phyloP scores from a whole-genome alignment of 805 yeast genomes.

The Candida ascalaphidarum region DNA sequence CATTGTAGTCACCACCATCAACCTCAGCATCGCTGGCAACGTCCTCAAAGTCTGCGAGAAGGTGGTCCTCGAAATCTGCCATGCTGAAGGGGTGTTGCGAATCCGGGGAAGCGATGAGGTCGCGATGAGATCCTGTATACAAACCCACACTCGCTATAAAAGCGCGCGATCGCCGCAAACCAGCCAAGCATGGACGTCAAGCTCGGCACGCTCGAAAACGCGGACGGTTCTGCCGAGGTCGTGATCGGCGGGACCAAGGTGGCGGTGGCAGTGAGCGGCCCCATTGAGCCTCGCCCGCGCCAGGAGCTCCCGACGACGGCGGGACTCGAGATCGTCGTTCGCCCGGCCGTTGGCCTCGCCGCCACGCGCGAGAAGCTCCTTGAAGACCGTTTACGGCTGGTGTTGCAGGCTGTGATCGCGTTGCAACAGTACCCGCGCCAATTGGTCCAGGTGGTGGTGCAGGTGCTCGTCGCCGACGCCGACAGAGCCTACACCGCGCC shows the following conservation, averaged over 20 bases:
- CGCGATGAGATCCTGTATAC: too few species aligned
- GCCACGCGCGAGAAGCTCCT: constrained; percentile 67
- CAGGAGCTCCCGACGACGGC: constrained; percentile 80
- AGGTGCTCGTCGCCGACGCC: constrained; percentile 25
- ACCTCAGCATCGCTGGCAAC: constrained; percentile 2
- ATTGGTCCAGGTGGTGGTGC: constrained; percentile 35
- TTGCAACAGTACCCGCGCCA: constrained; percentile 72
- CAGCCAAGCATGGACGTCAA: constrained; percentile 10
- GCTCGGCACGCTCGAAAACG: constrained; percentile 39
- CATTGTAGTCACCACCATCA: constrained; percentile 1
- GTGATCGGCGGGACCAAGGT: constrained; percentile 45
- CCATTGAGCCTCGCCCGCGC: constrained; percentile 73
- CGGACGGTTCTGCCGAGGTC: constrained; percentile 75
- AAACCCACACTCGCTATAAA: too few species aligned
- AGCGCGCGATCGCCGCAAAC: too few species aligned
- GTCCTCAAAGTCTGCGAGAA: constrained; percentile 34
- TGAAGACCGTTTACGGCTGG: constrained; percentile 60
- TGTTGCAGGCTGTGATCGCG: constrained; percentile 53
- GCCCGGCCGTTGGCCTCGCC: constrained; percentile 74
- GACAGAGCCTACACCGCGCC: constrained; percentile 24
- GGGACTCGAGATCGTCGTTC: constrained; percentile 66
- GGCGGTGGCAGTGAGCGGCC: constrained; percentile 80
- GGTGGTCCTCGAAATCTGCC: constrained; percentile 31
- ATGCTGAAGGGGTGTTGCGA: too few species aligned
- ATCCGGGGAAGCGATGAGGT: too few species aligned